phyloP scores from a whole-genome alignment of 768 basidiomycete species.

The Sporobolomyces roseus region DNA sequence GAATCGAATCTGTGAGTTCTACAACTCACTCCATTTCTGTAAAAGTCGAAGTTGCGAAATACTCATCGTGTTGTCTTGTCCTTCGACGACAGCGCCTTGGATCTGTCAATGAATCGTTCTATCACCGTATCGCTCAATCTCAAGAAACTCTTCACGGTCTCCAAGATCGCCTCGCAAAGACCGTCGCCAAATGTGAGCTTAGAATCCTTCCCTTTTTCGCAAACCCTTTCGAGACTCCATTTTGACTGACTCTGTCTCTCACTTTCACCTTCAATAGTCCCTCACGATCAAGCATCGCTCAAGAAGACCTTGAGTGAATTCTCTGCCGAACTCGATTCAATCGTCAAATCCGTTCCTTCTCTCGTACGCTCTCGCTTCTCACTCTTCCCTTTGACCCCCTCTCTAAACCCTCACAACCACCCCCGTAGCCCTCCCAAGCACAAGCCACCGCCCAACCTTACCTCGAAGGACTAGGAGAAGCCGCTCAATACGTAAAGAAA shows the following conservation, averaged over 20 bases:
- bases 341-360: constrained; percentile 15
- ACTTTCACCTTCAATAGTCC: constrained; percentile 7
- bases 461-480: constrained; percentile 15
- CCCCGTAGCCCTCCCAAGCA: constrained; percentile 5
- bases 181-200: constrained; percentile 18
- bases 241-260: neutral
- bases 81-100: too few species aligned
- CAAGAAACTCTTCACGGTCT: constrained; percentile 19
- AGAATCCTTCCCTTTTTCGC: neutral
- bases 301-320: constrained; percentile 11
- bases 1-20: too few species aligned
- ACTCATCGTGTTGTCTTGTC: too few species aligned
- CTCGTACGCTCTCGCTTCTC: constrained; percentile 10
- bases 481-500: constrained; percentile 10
- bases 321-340: constrained; percentile 14
- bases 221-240: neutral
- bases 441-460: constrained; percentile 22
- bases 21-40: too few species aligned
- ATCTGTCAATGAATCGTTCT: too few species aligned
- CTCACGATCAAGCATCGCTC: constrained; percentile 25
- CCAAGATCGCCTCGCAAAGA: constrained; percentile 26
- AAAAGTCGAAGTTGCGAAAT: too few species aligned
- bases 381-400: neutral
- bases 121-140: too few species aligned
- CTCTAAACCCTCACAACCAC: neutral